These are phyloP conservation scores for Aaosphaeria pasadenensis DNA, from an alignment of 2,329 filamentous ascomycete species.

Conservation along the genomic window DNA sequence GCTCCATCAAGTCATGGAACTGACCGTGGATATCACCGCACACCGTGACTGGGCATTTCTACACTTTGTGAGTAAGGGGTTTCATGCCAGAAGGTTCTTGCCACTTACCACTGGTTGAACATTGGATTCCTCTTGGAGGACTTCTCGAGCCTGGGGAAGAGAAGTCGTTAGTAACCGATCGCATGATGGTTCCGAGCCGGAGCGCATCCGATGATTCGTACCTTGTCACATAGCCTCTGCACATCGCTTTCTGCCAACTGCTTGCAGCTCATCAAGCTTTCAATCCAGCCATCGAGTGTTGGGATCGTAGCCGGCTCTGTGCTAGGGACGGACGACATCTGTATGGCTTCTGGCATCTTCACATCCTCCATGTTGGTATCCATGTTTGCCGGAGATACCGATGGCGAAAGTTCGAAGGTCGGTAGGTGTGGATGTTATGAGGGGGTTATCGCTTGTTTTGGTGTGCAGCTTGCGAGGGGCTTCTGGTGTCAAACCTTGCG, in stretches of 20 bases:
- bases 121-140: slow-evolving; percentile 96
- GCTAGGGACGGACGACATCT: slow-evolving; percentile 64
- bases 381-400: slow-evolving; percentile 56
- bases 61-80: slow-evolving; percentile 8
- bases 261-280: slow-evolving; percentile 97
- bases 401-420: background rate
- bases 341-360: slow-evolving; percentile 75
- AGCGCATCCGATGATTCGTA: slow-evolving; percentile 35
- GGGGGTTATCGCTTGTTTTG: slow-evolving; percentile 22
- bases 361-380: slow-evolving; percentile 99
- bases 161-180: slow-evolving; percentile 5
- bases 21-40: slow-evolving; percentile 99
- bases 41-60: slow-evolving; percentile 96
- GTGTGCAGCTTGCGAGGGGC: slow-evolving; percentile 30
- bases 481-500: slow-evolving; percentile 34
- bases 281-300: slow-evolving; percentile 96
- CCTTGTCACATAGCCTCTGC: slow-evolving; percentile 96
- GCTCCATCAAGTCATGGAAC: slow-evolving; percentile 98
- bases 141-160: slow-evolving; percentile 74
- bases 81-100: background rate
- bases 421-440: slow-evolving; percentile 14
- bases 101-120: slow-evolving; percentile 90
- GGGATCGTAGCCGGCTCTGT: slow-evolving; percentile 86
- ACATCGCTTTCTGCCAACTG: slow-evolving; percentile 94
- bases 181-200: slow-evolving; percentile 1